Conservation (phyloP, 257 asterid species). For the Leptodermis oblonga region DNA sequence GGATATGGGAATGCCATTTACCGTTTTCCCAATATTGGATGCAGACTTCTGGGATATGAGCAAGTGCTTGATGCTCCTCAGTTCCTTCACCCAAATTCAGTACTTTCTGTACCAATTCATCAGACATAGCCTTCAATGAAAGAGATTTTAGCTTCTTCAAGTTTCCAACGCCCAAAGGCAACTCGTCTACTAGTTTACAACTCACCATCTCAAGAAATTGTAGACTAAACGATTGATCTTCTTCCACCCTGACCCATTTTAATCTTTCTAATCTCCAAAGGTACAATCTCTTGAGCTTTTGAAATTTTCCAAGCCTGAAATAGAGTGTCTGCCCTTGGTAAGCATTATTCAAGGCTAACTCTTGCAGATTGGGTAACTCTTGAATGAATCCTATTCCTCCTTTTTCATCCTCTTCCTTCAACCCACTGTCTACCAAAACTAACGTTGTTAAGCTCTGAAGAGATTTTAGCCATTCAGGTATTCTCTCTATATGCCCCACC, state of each 20-base stretch:
- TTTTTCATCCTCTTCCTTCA: background rate
- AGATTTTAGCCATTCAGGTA: background rate
- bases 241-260: conserved; percentile 18
- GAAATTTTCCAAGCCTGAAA: conserved; percentile 15
- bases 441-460: background rate
- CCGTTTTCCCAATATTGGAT: conserved; percentile 2
- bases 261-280: background rate
- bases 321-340: background rate
- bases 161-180: conserved; percentile 13
- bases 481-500: background rate
- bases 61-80: conserved; percentile 8
- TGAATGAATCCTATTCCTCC: background rate
- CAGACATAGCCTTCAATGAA: background rate
- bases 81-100: background rate
- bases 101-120: background rate
- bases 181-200: conserved; percentile 13
- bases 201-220: background rate
- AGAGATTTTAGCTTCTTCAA: conserved; percentile 10
- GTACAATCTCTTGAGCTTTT: conserved; percentile 1
- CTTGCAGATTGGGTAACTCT: background rate
- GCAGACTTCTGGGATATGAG: conserved; percentile 2
- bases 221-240: conserved; percentile 15
- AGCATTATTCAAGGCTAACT: background rate
- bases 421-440: too few relatives aligned
- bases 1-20: background rate